Conservation (phyloP, 768 basidiomycete species). For the Neoboletus brunneissimus region DNA sequence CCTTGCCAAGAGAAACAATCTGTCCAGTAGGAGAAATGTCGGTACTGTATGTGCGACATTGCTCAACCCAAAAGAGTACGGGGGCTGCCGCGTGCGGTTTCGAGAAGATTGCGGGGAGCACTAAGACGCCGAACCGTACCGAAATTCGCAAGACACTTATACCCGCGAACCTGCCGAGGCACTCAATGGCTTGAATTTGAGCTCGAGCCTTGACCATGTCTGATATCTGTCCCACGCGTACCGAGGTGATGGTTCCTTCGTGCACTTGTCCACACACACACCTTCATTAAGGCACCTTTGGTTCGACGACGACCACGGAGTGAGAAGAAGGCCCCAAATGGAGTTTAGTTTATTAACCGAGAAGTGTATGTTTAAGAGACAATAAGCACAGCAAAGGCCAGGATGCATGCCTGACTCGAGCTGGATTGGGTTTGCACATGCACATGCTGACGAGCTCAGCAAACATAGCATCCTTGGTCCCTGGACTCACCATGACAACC, state of each 20-base stretch:
- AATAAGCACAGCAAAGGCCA: constrained; percentile 31
- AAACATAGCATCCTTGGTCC: background rate
- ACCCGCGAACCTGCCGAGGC: constrained; percentile 1
- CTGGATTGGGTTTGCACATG: constrained; percentile 2
- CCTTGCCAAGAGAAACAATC: background rate
- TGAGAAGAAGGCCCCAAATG: constrained; percentile 21
- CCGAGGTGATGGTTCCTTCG: constrained; percentile 53
- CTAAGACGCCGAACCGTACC: background rate
- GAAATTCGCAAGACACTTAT: background rate
- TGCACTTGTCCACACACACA: constrained; percentile 57
- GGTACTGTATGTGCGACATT: background rate
- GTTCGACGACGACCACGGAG: constrained; percentile 35
- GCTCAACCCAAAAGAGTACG: background rate
- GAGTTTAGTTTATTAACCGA: constrained; percentile 18
- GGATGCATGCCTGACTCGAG: background rate
- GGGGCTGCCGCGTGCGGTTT: background rate
- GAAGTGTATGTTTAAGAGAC: constrained; percentile 45
- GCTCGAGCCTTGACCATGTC: background rate
- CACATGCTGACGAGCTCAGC: constrained; percentile 3
- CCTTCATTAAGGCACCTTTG: constrained; percentile 58
- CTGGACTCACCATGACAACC: background rate
- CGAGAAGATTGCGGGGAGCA: background rate
- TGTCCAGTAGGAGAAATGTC: background rate
- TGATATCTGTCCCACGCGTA: background rate
- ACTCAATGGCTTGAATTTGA: background rate